Evolutionary conservation across 2,329 filamentous ascomycete species (phyloP).

Genomic region (Chalaropsis thielavioides): DNA sequence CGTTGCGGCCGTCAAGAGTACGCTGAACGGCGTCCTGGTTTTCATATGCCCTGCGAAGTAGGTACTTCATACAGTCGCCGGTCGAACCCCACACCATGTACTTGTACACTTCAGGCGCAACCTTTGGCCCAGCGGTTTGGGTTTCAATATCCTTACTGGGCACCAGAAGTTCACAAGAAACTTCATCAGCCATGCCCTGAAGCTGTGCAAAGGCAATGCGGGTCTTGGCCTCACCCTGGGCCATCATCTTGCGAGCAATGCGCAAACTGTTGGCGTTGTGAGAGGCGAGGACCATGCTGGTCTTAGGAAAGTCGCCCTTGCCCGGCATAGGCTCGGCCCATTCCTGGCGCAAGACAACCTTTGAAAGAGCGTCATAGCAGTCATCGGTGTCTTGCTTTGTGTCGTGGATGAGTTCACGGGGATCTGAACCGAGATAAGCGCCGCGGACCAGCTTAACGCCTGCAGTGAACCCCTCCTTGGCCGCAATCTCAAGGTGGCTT

Average conservation of each 20-base stretch:
- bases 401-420: conserved; percentile 54
- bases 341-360: conserved; percentile 48
- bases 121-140: conserved; percentile 1
- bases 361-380: conserved; percentile 58
- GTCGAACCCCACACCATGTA: conserved; percentile 57
- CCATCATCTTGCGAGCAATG: conserved; percentile 38
- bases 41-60: conserved; percentile 48
- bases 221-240: conserved; percentile 29
- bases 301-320: conserved; percentile 36
- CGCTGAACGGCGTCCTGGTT: conserved; percentile 56
- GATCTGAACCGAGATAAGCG: conserved; percentile 57
- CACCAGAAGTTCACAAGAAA: conserved; percentile 49
- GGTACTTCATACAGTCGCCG: conserved; percentile 74
- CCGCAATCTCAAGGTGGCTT: conserved; percentile 44
- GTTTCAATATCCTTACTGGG: conserved; percentile 10
- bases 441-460: conserved; percentile 65
- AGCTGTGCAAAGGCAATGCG: conserved; percentile 48
- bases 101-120: conserved; percentile 39
- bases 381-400: conserved; percentile 57
- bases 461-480: conserved; percentile 46
- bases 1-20: conserved; percentile 46
- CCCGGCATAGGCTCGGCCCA: conserved; percentile 39
- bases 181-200: conserved; percentile 91
- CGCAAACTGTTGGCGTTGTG: conserved; percentile 66
- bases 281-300: conserved; percentile 59